Percentiles rank a stretch among this genome's conserved stretches.
These are phyloP conservation scores for Picea mariana DNA, from an alignment of 83 land plant species.

Conservation along the genomic window DNA sequence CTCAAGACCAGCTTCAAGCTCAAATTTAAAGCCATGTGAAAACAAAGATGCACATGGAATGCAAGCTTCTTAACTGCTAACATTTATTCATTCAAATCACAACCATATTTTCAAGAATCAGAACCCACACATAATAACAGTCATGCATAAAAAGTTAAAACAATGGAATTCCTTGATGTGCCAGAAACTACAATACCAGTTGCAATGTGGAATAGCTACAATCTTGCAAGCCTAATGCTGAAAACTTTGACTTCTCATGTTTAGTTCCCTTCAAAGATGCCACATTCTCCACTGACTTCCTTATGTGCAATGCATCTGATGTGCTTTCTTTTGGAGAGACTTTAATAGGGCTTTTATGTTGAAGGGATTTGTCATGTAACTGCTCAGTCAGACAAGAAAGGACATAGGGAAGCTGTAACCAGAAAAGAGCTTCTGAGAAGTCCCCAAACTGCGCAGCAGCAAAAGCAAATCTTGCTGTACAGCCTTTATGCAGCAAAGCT, in stretches of 20 bases:
- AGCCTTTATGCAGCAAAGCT: constrained; percentile 66
- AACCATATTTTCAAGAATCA: background rate
- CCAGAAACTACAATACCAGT: background rate
- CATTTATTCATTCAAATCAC: background rate
- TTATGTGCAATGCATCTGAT: constrained; percentile 3
- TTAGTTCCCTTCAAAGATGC: background rate
- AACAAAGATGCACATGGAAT: background rate
- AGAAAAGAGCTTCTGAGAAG: constrained; percentile 81
- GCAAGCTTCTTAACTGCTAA: background rate
- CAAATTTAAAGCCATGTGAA: background rate
- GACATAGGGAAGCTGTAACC: constrained; percentile 90
- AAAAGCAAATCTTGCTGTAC: constrained; percentile 79
- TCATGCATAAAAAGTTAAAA: background rate
- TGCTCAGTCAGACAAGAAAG: constrained; percentile 56
- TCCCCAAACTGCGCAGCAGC: constrained; percentile 97
- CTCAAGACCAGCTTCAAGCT: constrained; percentile 10
- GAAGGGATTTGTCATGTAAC: constrained; percentile 37
- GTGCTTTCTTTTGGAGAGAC: background rate
- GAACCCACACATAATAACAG: background rate
- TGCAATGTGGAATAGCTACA: background rate
- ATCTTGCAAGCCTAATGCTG: background rate
- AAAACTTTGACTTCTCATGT: background rate
- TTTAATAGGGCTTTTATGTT: background rate
- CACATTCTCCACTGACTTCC: background rate
- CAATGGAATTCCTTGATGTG: background rate